Evolutionary conservation across 495 filamentous ascomycete genomes (phyloP).

Genomic region (Lentithecium fluviatile): DNA sequence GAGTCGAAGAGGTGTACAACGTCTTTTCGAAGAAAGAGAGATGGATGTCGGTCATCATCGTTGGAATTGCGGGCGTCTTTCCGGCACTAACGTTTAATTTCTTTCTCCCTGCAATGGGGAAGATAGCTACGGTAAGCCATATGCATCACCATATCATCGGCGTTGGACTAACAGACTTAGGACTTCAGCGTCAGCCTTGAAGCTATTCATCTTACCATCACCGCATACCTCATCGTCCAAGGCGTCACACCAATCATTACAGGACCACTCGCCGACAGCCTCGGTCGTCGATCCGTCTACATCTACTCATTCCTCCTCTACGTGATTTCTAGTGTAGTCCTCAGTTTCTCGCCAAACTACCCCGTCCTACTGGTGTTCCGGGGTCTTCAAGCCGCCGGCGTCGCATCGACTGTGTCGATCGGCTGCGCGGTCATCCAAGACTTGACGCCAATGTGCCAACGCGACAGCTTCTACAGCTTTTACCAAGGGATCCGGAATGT

Average conservation of each 20-base stretch:
- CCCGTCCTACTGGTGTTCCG: constrained; percentile 23
- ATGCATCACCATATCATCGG: background rate
- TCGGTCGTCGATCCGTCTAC: constrained; percentile 47
- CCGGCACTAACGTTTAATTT: constrained; percentile 44
- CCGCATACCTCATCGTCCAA: constrained; percentile 48
- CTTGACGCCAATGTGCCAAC: background rate
- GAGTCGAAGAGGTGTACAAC: constrained; percentile 11
- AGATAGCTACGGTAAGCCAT: constrained; percentile 14
- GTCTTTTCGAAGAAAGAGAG: constrained; percentile 43
- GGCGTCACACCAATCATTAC: constrained; percentile 50
- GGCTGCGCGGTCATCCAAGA: constrained; percentile 33
- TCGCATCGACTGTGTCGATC: constrained; percentile 38
- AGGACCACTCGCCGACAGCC: constrained; percentile 48
- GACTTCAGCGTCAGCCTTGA: constrained; percentile 6
- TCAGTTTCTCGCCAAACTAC: constrained; percentile 18
- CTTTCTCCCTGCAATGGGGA: constrained; percentile 42
- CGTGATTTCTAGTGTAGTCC: constrained; percentile 31
- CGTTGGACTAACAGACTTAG: background rate
- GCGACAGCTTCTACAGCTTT: constrained; percentile 3
- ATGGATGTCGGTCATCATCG: constrained; percentile 43
- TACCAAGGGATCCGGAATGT: constrained; percentile 16
- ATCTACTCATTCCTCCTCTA: constrained; percentile 48
- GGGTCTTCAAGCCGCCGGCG: constrained; percentile 20
- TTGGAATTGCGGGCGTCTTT: constrained; percentile 45
- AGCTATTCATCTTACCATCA: constrained; percentile 5